phyloP scores from a whole-genome alignment of 129 eudicot species.

The Centrapalus pauciflorus region DNA sequence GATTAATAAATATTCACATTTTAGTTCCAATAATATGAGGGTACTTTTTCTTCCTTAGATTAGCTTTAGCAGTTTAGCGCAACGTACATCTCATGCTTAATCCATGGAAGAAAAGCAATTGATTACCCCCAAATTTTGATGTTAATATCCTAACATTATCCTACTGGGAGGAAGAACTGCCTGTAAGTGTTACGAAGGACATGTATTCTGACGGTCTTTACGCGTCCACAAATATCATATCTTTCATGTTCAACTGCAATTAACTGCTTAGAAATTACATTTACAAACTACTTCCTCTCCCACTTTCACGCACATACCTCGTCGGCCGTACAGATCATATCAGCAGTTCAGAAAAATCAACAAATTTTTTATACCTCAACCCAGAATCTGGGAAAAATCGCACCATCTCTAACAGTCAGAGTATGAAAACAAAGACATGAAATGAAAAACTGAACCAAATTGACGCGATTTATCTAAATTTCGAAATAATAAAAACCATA shows the following conservation, averaged over 20 bases:
- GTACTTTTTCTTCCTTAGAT: not conserved
- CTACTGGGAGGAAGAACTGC: not conserved
- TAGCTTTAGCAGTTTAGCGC: not conserved
- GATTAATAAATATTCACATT: too few relatives aligned
- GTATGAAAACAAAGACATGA: not conserved
- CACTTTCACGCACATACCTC: not conserved
- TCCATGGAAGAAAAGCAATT: not conserved
- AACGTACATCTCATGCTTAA: not conserved
- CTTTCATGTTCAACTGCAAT: not conserved
- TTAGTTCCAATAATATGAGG: not conserved
- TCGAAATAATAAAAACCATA: not conserved
- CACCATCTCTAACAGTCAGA: not conserved
- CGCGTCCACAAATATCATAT: not conserved
- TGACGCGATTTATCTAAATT: not conserved
- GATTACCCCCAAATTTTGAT: slow-evolving; percentile 7
- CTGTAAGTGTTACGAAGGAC: not conserved
- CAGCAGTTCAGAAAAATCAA: not conserved
- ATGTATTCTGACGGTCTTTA: not conserved
- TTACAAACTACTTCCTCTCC: not conserved
- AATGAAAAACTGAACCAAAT: not conserved
- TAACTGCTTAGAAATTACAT: not conserved
- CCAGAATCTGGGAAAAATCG: not conserved
- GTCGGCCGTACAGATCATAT: slow-evolving; percentile 2
- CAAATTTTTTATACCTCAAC: not conserved
- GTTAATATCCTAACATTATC: not conserved